Evolutionary conservation across 805 yeast species (phyloP).

Genomic region (Nakazawaea populi): DNA sequence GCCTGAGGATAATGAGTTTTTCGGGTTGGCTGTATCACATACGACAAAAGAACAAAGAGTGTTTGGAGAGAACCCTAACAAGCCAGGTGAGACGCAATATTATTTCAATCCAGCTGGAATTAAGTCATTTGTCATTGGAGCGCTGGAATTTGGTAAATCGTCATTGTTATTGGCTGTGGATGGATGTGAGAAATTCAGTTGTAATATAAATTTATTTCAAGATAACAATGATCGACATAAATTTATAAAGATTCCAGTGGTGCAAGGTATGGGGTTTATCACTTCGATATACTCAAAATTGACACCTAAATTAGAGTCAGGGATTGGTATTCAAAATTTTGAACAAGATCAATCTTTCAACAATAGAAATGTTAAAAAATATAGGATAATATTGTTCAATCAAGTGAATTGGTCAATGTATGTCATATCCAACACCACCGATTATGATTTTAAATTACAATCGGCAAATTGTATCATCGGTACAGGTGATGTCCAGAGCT

Average conservation of each 20-base stretch:
- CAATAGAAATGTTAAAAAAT: constrained; percentile 35
- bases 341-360: constrained; percentile 30
- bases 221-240: constrained; percentile 13
- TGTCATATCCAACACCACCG: constrained; percentile 23
- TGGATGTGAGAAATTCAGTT: constrained; percentile 25
- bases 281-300: constrained; percentile 52
- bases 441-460: neutral
- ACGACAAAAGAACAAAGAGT: constrained; percentile 54
- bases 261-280: constrained; percentile 80
- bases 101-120: constrained; percentile 66
- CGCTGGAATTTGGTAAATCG: constrained; percentile 31
- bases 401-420: constrained; percentile 56
- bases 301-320: constrained; percentile 41
- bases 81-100: constrained; percentile 30
- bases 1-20: constrained; percentile 28
- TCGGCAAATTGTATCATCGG: constrained; percentile 5
- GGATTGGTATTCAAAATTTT: constrained; percentile 48
- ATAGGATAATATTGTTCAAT: constrained; percentile 40
- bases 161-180: constrained; percentile 21
- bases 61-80: constrained; percentile 56
- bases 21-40: constrained; percentile 67
- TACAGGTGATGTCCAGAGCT: neutral
- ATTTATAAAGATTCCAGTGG: constrained; percentile 50
- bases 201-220: constrained; percentile 15
- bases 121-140: constrained; percentile 49